Base-by-base conservation (phyloP, 176 grass and related monocot genomes). In the Bothriochloa decipiens region DNA sequence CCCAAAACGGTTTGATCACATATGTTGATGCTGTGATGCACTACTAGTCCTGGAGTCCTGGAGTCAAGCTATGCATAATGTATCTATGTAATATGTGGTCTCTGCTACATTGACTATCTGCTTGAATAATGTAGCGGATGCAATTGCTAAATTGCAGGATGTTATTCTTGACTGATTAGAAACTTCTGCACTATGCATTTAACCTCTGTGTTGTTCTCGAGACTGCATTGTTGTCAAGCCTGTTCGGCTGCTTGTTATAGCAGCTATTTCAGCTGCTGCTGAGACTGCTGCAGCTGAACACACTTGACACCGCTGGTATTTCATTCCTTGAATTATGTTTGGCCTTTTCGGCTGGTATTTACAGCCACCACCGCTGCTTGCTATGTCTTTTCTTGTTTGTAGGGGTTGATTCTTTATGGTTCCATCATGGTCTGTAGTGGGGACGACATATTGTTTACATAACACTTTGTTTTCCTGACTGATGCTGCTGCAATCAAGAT, bases 111-210 rank as follows among this genome's bases (percentile, higher is more conserved):
- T 22, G 52, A 61, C 64, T 68, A 49, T 74, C 36, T 77, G 68
- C 28, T 62, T 83, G 75, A 90, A 90, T 90, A 90, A 90, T 79
- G 60, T 78, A 29, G 79, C 49, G 9, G 37, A 50, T 26, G 68
- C 37, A 72, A 11, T 37, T 35, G 67, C 74, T 17, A 18, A 78
- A 82, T 67, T 57, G 57, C n/a, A 72, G 20, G 20, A 55, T 72
- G 3, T 18, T 36, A 18, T 60, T 35, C 79, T 49, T 78, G 17
- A n/a, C 66, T 43, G 25, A 29, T 61, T 28, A 20, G 66, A 65
- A 43, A 29, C 58, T 29, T 29, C 55, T 37, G 47, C 15, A 13
- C 5, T 3, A 1, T 32, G 45, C 46, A 18, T 39, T 53, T 65
- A 15, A 17, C 14, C 52, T 61, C 1, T 25, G 27, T 25, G 27